Conservation (phyloP, 768 basidiomycete species). For the Xanthoconium purpureum region DNA sequence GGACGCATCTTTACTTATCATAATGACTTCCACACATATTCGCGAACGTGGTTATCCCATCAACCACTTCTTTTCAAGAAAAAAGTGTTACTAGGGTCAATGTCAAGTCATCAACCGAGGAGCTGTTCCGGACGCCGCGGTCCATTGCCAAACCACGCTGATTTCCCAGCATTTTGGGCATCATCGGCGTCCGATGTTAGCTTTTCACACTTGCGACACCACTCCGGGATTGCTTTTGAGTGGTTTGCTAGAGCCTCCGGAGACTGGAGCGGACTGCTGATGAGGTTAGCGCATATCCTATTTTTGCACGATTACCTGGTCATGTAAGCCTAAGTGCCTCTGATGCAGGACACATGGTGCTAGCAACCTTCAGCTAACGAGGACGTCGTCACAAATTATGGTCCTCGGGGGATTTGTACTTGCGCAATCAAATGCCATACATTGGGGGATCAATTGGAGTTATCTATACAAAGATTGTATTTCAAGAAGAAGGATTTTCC, state of each 20-base stretch:
- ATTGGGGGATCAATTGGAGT: not conserved
- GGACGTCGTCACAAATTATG: conserved; percentile 2
- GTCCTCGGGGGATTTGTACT: not conserved
- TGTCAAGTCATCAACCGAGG: not conserved
- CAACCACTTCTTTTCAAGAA: not conserved
- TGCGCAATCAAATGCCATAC: not conserved
- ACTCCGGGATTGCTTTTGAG: not conserved
- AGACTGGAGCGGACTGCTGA: not conserved
- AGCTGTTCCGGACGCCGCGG: not conserved
- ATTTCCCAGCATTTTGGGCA: conserved; percentile 6
- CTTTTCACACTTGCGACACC: not conserved
- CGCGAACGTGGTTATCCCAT: conserved; percentile 14
- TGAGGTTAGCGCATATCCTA: not conserved
- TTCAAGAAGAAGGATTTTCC: not conserved
- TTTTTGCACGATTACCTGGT: not conserved
- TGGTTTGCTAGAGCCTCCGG: not conserved
- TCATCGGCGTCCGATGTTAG: conserved; percentile 1
- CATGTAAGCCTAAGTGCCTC: conserved; percentile 1
- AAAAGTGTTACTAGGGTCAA: not conserved
- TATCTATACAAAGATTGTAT: too few relatives aligned
- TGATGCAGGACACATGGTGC: conserved; percentile 1
- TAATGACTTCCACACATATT: conserved; percentile 3
- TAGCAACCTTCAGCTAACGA: not conserved
- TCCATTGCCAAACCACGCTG: too few relatives aligned
- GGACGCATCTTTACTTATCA: not conserved